Conservation (phyloP, 1,139 yeast genomes). For the Geotrichum histeridarum region DNA sequence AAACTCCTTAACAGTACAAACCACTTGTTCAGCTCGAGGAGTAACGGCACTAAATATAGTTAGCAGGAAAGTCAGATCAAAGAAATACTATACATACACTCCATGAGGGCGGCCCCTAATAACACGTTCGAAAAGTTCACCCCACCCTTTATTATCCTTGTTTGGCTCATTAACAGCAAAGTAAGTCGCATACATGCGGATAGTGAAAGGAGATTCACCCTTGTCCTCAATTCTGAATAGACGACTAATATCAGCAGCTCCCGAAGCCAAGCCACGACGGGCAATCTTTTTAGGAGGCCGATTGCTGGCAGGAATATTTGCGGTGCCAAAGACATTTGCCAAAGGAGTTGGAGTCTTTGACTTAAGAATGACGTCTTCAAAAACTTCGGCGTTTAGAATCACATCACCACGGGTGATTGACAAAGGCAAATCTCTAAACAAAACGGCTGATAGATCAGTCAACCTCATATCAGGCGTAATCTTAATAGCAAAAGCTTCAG, state of each 20-base stretch:
- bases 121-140: conserved; percentile 74
- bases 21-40: conserved; percentile 71
- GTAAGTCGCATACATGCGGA: conserved; percentile 69
- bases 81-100: conserved; percentile 36
- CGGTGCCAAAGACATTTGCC: conserved; percentile 14
- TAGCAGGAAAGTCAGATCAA: not conserved
- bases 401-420: conserved; percentile 40
- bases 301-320: conserved; percentile 3
- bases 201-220: conserved; percentile 61
- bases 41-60: conserved; percentile 47
- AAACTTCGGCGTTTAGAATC: conserved; percentile 35
- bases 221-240: conserved; percentile 65
- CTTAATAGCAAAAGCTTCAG: conserved; percentile 75
- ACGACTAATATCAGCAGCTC: conserved; percentile 80
- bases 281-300: conserved; percentile 33
- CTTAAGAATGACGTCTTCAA: conserved; percentile 31
- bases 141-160: conserved; percentile 73
- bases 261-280: conserved; percentile 82
- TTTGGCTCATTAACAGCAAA: conserved; percentile 36
- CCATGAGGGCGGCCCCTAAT: conserved; percentile 73
- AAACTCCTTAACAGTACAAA: conserved; percentile 69
- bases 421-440: conserved; percentile 75
- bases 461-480: conserved; percentile 58
- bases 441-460: conserved; percentile 69
- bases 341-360: conserved; percentile 20